phyloP scores from a whole-genome alignment of 2,329 filamentous ascomycete species.

The Aspergillus ruber region DNA sequence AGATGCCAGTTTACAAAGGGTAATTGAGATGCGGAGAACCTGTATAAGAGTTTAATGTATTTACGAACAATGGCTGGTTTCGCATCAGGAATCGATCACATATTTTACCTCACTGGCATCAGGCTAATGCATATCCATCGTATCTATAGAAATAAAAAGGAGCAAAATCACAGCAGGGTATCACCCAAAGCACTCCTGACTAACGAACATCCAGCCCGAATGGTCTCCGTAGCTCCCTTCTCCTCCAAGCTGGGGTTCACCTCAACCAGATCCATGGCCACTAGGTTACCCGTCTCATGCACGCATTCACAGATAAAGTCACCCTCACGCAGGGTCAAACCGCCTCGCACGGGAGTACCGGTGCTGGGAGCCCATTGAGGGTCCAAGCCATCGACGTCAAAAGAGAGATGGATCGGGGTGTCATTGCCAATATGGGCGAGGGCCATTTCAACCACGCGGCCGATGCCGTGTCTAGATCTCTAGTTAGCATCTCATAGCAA shows the following conservation, averaged over 20 bases:
- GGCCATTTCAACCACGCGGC: conserved; percentile 96
- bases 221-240: conserved; percentile 73
- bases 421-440: conserved; percentile 89
- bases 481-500: conserved; percentile 1
- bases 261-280: conserved; percentile 77
- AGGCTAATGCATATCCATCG: conserved; percentile 1
- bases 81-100: no score
- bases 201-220: conserved; percentile 82
- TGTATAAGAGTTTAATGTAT: no score
- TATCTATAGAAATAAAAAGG: conserved; percentile 1
- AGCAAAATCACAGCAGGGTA: conserved; percentile 61
- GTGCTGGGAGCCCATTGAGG: conserved; percentile 95
- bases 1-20: no score
- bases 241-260: conserved; percentile 68
- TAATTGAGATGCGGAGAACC: no score
- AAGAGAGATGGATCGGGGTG: conserved; percentile 93
- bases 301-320: conserved; percentile 93
- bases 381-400: conserved; percentile 94
- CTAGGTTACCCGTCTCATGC: conserved; percentile 69
- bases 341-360: conserved; percentile 87
- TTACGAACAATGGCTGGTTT: no score
- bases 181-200: conserved; percentile 90
- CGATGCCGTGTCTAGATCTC: conserved; percentile 72
- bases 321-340: conserved; percentile 86
- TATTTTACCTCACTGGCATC: background rate